Base-by-base conservation (phyloP, 2,329 filamentous ascomycete species). In the Claviceps sp. region DNA sequence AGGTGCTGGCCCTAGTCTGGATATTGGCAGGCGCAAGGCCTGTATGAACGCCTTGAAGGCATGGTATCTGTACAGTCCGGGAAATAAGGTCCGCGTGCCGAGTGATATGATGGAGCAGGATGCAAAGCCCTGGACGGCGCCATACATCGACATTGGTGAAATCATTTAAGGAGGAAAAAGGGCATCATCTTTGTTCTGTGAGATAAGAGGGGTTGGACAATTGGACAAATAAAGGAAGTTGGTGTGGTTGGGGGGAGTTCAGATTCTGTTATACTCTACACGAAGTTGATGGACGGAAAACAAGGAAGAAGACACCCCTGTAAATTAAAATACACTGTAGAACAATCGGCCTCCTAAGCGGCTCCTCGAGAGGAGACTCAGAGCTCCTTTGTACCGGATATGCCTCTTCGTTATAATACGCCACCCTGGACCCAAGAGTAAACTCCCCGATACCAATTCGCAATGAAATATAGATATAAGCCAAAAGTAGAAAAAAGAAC, bases 31-130 rank as follows among this genome's bases (percentile, higher is more conserved):
- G 57, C 76, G 79, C 57, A 79, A 87, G 66, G 93, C 93, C 20
- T 82, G 87, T 40, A 90, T 94, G 62, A 84, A 85, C 56, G 84
- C 89, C 18, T 74, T 98, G 63, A 95, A 95, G 75, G 77, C 84
- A 5, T 98, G 93, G 93, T 98, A 98, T 69, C 74, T 98, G 50
- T 98, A 98, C 73, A 90, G 84, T 66, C 91, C 93, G 30, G 74
- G 77, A 52, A 70, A 74, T 59, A 70, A 79, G 57, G 77, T 81
- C 48, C 75, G 77, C 53, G 73, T 88, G 55, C 85, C 85, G 24
- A 87, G 84, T 63, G 82, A 87, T 57, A 84, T 79, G 72, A 75
- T 85, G 58, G 72, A 76, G 51, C 73, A 79, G 56, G 76, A 73
- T 47, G 79, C 81, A 44, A 71, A 71, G 61, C 73, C 77, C 5